These are phyloP conservation scores for Entomortierella chlamydospora DNA, from an alignment of 192 early-diverging fungal species.

Conservation along the genomic window DNA sequence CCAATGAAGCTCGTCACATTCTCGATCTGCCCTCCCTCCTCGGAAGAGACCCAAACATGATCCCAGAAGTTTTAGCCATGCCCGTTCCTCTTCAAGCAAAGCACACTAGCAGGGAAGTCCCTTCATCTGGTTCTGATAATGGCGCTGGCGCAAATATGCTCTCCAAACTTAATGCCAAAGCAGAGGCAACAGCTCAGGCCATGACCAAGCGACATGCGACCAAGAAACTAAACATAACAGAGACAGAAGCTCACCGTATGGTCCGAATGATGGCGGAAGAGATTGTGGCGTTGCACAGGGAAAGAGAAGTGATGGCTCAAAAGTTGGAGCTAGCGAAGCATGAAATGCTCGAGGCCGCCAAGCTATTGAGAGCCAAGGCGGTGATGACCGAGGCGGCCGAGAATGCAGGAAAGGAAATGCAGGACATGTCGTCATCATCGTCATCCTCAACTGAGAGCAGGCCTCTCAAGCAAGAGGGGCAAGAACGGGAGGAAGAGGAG, in stretches of 20 bases:
- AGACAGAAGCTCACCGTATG: constrained; percentile 48
- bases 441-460: too few relatives aligned
- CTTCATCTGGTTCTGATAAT: neutral
- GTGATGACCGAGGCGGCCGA: neutral
- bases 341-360: constrained; percentile 46
- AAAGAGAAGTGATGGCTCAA: constrained; percentile 17
- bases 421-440: too few relatives aligned
- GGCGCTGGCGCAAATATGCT: neutral
- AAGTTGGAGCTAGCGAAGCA: constrained; percentile 27
- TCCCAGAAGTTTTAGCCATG: constrained; percentile 13
- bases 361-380: constrained; percentile 32
- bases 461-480: neutral
- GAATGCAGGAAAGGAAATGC: too few relatives aligned
- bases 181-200: constrained; percentile 27
- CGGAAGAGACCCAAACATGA: constrained; percentile 31
- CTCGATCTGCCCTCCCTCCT: constrained; percentile 39
- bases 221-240: constrained; percentile 52
- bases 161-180: constrained; percentile 17
- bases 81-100: constrained; percentile 5
- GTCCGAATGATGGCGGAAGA: constrained; percentile 44
- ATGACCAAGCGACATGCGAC: constrained; percentile 47
- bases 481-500: neutral
- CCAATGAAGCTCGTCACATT: constrained; percentile 35
- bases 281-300: constrained; percentile 37
- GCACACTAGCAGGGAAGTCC: neutral